Base-by-base conservation (phyloP, 768 basidiomycete species). In the Suillus ampliporus region DNA sequence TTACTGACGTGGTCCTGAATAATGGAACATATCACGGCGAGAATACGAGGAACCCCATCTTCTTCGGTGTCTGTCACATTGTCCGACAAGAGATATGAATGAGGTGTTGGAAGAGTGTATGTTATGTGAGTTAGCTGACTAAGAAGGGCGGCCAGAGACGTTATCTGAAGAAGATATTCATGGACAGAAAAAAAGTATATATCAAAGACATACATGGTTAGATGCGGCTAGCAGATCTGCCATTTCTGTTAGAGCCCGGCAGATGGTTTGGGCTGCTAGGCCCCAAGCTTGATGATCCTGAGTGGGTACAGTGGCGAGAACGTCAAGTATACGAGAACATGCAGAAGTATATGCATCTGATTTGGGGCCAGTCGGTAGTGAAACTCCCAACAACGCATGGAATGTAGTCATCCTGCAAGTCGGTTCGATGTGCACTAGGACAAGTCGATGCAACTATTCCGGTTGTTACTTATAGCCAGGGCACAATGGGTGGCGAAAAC, bases 401-500 rank as follows among this genome's bases (percentile, higher is more conserved):
- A 90, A 75, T 4, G 88, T 87, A 17, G 79, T 72, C 23, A 78
- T 72, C 5, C 70, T 69, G 7, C 73, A 77, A 19, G 72, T 70
- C 1, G 77, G 75, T 35, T 77, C 71, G 3, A 77, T 76, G 72
- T 92, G 90, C 0, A 83, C 85, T 58, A 91, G 68, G n/a, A 91
- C 72, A 34, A 89, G 78, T 46, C 83, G 80, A 65, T 83, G 85
- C 52, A 91, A 74, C 90, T 92, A 47, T 41, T 14, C 26, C 13
- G 11, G 11, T 58, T 19, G 19, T 68, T 41, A 67, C 57, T 52
- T 53, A 37, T 34, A 34, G 43, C 26, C 52, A 43, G 41, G 43
- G 28, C 19, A 26, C 44, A 43, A 57, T 56, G 26, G 34, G 17
- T 34, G 11, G 11, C 44, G 21, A 40, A 66, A 9, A 72, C 75